Evolutionary conservation across 768 basidiomycete species (phyloP), one percentile per base, ranked within the genome.

Genomic region (Asterophora parasitica): DNA sequence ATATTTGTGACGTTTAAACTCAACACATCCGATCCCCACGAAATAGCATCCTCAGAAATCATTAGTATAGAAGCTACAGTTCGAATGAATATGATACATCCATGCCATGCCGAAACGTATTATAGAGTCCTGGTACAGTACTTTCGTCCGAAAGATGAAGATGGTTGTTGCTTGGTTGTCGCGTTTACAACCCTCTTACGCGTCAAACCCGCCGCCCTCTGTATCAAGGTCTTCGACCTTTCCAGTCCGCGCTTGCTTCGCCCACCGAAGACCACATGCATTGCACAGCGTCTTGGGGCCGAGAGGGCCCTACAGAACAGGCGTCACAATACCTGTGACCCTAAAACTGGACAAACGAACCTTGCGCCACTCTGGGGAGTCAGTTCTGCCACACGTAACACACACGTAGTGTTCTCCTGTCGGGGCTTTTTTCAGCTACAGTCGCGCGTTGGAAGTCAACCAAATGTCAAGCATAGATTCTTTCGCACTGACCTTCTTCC

Each of bases 241-340:
- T 27, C 72, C 53, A 4, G 30, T 46, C 7, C 53, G 65, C 56
- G 67, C 67, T 55, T 74, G 73, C 51, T 96, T 95, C 23, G 93
- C 93, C 90, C 92, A 95, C 45, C 93, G 78, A 33, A 98, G 68
- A 19, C 94, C 94, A 55, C 95, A 96, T 2, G 93, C 93, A 65
- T 97, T 96, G 73, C 95, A 97, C 4, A 97, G 69, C n/a, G 95
- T 96, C 70, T 97, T 99, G 1, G 95, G 92, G 30, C 95, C 95
- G 46, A 81, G 75, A 1, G 95, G 95, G 9, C 95, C 95, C 89
- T 89, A 54, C 4, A 37, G 27, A 42, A 50, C 27, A 42, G 31
- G 39, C 47, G 37, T 50, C 31, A 49, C 44, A 20, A 19, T 19
- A 49, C 30, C 39, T 48, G 17, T 49, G 46, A 20, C 7, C 32